Conservation (phyloP, 768 basidiomycete species). For the Daedaleopsis nitida region DNA sequence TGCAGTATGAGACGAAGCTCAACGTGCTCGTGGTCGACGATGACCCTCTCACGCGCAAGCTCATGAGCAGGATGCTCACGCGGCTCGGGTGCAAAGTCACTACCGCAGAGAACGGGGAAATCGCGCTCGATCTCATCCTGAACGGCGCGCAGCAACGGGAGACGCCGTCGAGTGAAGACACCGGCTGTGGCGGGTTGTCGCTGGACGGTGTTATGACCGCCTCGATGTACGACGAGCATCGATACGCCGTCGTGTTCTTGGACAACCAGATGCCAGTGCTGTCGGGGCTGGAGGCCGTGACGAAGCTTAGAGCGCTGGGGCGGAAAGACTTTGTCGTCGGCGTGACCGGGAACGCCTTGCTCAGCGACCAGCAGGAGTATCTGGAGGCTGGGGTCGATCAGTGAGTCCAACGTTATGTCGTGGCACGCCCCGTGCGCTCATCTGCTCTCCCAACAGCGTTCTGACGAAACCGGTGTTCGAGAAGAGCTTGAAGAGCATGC, state of each 20-base stretch:
- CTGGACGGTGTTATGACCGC: constrained; percentile 7
- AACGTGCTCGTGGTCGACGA: constrained; percentile 83
- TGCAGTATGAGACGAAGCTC: constrained; percentile 49
- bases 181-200: constrained; percentile 37
- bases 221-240: constrained; percentile 14
- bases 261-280: constrained; percentile 85
- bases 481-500: constrained; percentile 45
- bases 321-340: constrained; percentile 81
- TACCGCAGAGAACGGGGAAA: constrained; percentile 82
- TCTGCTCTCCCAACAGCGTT: constrained; percentile 44
- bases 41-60: constrained; percentile 73
- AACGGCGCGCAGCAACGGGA: constrained; percentile 31
- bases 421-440: not conserved
- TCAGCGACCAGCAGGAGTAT: constrained; percentile 74
- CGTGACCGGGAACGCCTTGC: constrained; percentile 50
- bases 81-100: constrained; percentile 78
- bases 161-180: constrained; percentile 32
- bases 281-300: constrained; percentile 70
- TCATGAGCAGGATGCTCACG: constrained; percentile 81
- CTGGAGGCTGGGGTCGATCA: constrained; percentile 73
- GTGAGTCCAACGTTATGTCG: constrained; percentile 41
- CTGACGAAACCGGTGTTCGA: constrained; percentile 81
- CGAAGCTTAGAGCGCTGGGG: constrained; percentile 63
- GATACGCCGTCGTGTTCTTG: constrained; percentile 52
- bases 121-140: constrained; percentile 73